Conservation (phyloP, 1,284 basidiomycete genomes). For the Wallemia ichthyophaga region DNA sequence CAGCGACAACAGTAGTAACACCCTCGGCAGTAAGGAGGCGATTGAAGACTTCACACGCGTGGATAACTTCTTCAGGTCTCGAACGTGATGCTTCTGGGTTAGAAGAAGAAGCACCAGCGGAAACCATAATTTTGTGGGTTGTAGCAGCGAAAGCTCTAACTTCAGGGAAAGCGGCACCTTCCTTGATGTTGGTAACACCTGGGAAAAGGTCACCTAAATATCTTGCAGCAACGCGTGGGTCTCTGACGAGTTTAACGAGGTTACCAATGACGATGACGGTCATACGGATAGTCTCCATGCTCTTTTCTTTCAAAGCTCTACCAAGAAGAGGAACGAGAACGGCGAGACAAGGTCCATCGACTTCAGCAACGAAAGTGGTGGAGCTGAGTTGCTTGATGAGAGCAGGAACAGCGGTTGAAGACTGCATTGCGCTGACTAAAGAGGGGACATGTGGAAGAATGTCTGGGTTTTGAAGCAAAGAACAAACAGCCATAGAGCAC, state of each 20-base stretch:
- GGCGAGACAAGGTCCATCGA: slow-evolving; percentile 79
- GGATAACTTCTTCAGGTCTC: not conserved
- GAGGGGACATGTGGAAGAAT: slow-evolving; percentile 63
- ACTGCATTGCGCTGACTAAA: slow-evolving; percentile 83
- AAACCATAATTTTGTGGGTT: slow-evolving; percentile 40
- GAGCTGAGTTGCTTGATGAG: slow-evolving; percentile 77
- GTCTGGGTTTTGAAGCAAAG: slow-evolving; percentile 79
- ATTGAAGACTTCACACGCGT: not conserved
- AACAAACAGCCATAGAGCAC: slow-evolving; percentile 73
- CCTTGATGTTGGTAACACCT: slow-evolving; percentile 70
- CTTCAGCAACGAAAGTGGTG: slow-evolving; percentile 90
- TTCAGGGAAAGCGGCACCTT: slow-evolving; percentile 84
- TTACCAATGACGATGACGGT: slow-evolving; percentile 82
- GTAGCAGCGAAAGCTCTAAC: slow-evolving; percentile 68
- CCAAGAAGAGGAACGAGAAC: slow-evolving; percentile 77
- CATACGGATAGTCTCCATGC: slow-evolving; percentile 67
- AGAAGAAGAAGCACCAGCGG: slow-evolving; percentile 44
- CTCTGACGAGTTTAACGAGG: slow-evolving; percentile 85
- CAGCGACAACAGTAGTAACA: not conserved
- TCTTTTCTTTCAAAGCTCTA: slow-evolving; percentile 80
- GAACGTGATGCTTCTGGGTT: slow-evolving; percentile 12
- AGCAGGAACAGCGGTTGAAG: slow-evolving; percentile 47
- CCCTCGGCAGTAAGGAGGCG: not conserved
- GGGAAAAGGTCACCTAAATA: slow-evolving; percentile 71
- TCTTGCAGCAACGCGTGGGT: slow-evolving; percentile 60